Evolutionary conservation across 2,329 filamentous ascomycete genomes (phyloP).

Genomic region (Rosellinia necatrix): DNA sequence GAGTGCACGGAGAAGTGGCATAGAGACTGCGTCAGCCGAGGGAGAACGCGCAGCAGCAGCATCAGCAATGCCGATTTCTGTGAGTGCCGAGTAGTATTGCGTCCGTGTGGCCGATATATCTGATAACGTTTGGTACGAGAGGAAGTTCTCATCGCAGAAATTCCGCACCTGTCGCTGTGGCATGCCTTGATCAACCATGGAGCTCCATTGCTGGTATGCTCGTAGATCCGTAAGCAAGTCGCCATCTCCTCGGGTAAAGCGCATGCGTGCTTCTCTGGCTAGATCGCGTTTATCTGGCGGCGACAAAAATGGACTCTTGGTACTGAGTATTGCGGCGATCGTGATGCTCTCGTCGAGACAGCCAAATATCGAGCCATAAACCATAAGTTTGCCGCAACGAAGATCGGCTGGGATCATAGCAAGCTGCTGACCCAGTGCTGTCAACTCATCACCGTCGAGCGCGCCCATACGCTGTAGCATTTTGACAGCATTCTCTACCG

Average conservation of each 20-base stretch:
- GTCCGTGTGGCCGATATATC: constrained; percentile 86
- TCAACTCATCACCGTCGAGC: constrained; percentile 82
- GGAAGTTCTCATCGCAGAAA: constrained; percentile 86
- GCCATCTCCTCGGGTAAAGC: constrained; percentile 78
- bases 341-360: constrained; percentile 88
- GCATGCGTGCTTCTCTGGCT: constrained; percentile 74
- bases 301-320: constrained; percentile 82
- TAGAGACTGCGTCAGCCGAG: constrained; percentile 36
- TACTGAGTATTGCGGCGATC: constrained; percentile 90
- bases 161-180: constrained; percentile 67
- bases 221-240: constrained; percentile 86
- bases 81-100: constrained; percentile 84
- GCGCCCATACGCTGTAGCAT: constrained; percentile 86
- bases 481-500: constrained; percentile 82
- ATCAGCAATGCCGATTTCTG: constrained; percentile 76
- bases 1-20: constrained; percentile 67
- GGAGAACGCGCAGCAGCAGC: constrained; percentile 39
- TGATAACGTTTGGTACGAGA: constrained; percentile 79
- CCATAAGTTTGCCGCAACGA: constrained; percentile 90
- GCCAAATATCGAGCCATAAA: constrained; percentile 91
- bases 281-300: constrained; percentile 83
- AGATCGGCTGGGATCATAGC: constrained; percentile 94
- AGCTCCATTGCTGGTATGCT: constrained; percentile 82
- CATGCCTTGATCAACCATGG: constrained; percentile 62
- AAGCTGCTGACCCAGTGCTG: constrained; percentile 90